Evolutionary conservation across 1,139 yeast species (phyloP).

Genomic region (Hansenula sp.): DNA sequence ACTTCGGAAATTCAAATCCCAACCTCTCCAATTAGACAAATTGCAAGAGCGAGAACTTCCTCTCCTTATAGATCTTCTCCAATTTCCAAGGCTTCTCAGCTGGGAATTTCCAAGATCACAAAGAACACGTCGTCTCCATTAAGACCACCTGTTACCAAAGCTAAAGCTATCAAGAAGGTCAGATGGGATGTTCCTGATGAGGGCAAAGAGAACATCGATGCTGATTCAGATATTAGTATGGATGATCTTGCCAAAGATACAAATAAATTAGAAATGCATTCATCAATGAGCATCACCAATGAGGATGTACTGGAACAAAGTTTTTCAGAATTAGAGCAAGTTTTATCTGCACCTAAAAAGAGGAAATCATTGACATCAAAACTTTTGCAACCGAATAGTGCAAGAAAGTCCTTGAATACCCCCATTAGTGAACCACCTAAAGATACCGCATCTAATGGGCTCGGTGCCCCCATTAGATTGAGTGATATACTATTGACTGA

Average conservation of each 20-base stretch:
- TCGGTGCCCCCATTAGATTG: slow-evolving; percentile 5
- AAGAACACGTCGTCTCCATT: slow-evolving; percentile 9
- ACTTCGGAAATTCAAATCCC: slow-evolving; percentile 20
- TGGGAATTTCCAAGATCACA: slow-evolving; percentile 5
- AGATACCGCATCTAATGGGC: not conserved
- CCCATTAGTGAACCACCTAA: not conserved
- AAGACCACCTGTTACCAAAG: slow-evolving; percentile 7
- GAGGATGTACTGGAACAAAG: slow-evolving; percentile 16
- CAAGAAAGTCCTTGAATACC: not conserved
- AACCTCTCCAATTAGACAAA: slow-evolving; percentile 21
- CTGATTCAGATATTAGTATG: slow-evolving; percentile 29
- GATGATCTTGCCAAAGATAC: slow-evolving; percentile 24
- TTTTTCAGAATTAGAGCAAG: slow-evolving; percentile 15
- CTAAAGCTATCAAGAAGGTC: slow-evolving; percentile 28
- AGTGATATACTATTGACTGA: slow-evolving; percentile 1
- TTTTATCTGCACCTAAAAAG: slow-evolving; percentile 13
- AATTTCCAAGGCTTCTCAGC: slow-evolving; percentile 1
- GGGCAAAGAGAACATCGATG: slow-evolving; percentile 7
- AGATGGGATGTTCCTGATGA: slow-evolving; percentile 36
- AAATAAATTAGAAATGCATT: slow-evolving; percentile 15
- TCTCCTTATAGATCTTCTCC: slow-evolving; percentile 21
- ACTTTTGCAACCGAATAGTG: slow-evolving; percentile 13
- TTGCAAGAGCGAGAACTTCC: slow-evolving; percentile 15
- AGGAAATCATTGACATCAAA: slow-evolving; percentile 21
- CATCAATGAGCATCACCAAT: slow-evolving; percentile 4